Conservation (phyloP, 768 basidiomycete genomes). For the Amanita pseudoporphyria region DNA sequence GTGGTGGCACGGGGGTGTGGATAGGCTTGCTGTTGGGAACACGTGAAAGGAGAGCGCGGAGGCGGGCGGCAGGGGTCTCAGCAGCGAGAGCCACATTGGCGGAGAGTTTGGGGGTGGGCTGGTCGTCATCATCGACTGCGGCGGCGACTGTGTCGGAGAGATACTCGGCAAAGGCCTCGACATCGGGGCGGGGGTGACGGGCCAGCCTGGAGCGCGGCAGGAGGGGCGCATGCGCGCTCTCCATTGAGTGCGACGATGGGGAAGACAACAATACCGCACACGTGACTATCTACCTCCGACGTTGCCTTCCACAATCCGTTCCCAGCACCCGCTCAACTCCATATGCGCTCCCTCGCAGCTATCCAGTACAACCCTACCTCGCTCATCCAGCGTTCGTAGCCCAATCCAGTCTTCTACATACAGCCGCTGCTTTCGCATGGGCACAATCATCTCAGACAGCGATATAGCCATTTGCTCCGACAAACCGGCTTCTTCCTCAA, state of each 20-base stretch:
- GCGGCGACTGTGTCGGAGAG: too few species aligned
- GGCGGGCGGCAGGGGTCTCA: slow-evolving; percentile 48
- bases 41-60: slow-evolving; percentile 52
- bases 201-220: slow-evolving; percentile 28
- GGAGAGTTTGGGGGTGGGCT: slow-evolving; percentile 28
- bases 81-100: slow-evolving; percentile 17
- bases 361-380: slow-evolving; percentile 45
- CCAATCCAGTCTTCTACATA: slow-evolving; percentile 82
- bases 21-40: slow-evolving; percentile 28
- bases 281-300: slow-evolving; percentile 16
- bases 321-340: slow-evolving; percentile 59
- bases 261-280: not conserved
- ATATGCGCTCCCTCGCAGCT: slow-evolving; percentile 72
- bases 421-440: slow-evolving; percentile 64
- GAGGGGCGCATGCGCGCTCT: not conserved
- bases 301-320: slow-evolving; percentile 35
- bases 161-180: not conserved
- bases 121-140: slow-evolving; percentile 30
- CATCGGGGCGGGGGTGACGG: slow-evolving; percentile 6
- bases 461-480: not conserved
- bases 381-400: slow-evolving; percentile 57
- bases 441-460: slow-evolving; percentile 32
- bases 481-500: slow-evolving; percentile 25
- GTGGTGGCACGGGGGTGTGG: slow-evolving; percentile 17
- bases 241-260: slow-evolving; percentile 1